A percentile compares a stretch with the other conserved stretches of the same genome.
These are phyloP conservation scores for Onygenales sp. DNA, from an alignment of 2,329 filamentous ascomycete genomes.

Conservation along the genomic window DNA sequence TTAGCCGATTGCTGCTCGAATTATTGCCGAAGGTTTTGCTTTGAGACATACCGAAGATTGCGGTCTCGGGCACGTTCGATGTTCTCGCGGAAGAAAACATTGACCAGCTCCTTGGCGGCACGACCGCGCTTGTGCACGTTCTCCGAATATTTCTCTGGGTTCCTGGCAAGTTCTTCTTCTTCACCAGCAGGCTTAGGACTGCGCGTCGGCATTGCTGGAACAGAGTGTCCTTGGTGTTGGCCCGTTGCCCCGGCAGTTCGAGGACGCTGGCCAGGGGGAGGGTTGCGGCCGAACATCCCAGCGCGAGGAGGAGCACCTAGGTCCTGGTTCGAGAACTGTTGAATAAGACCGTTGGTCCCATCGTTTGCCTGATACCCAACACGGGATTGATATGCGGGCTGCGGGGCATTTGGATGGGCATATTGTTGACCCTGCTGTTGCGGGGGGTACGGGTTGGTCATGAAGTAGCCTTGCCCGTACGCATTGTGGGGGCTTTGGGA, in stretches of 20 bases:
- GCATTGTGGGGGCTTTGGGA: slow-evolving; percentile 29
- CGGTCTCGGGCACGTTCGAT: slow-evolving; percentile 91
- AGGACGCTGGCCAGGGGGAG: slow-evolving; percentile 62
- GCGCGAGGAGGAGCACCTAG: slow-evolving; percentile 63
- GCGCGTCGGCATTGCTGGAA: slow-evolving; percentile 55
- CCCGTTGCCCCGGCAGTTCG: slow-evolving; percentile 62
- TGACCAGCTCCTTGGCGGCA: slow-evolving; percentile 55
- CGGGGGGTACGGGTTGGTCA: slow-evolving; percentile 47
- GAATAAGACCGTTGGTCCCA: slow-evolving; percentile 79
- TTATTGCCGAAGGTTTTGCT: neutral
- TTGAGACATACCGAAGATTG: slow-evolving; percentile 66
- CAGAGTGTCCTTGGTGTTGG: slow-evolving; percentile 57
- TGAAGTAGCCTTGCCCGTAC: slow-evolving; percentile 48
- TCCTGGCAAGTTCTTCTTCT: slow-evolving; percentile 64
- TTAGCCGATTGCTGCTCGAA: slow-evolving; percentile 1
- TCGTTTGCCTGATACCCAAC: slow-evolving; percentile 55
- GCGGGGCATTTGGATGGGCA: slow-evolving; percentile 44
- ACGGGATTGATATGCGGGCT: slow-evolving; percentile 44
- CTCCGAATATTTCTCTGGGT: slow-evolving; percentile 79
- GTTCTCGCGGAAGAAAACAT: slow-evolving; percentile 93
- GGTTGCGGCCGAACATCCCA: slow-evolving; percentile 59
- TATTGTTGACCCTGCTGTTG: slow-evolving; percentile 45
- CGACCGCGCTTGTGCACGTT: slow-evolving; percentile 67
- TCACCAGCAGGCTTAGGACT: slow-evolving; percentile 46
- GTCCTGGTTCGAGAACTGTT: slow-evolving; percentile 96